These are phyloP conservation scores for Corymbia citriodora DNA, from an alignment of 441 rosid genomes.

Conservation along the genomic window DNA sequence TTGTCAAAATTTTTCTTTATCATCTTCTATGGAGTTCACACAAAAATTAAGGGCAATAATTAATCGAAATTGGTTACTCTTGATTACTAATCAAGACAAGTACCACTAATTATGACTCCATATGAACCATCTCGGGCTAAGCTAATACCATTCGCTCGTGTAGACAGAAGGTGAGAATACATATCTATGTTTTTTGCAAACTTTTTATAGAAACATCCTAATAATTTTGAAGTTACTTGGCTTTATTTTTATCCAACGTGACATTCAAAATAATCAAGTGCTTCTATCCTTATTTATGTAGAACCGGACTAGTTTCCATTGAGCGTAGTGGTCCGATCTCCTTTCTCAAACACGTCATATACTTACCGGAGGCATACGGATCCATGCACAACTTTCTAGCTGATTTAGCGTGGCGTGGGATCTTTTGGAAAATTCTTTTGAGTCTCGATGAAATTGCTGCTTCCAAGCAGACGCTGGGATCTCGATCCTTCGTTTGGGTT, in stretches of 20 bases:
- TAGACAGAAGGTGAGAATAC: rapidly evolving
- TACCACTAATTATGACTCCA: neutral
- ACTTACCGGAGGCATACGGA: neutral
- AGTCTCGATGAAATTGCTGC: too few relatives aligned
- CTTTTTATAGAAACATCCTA: too few relatives aligned
- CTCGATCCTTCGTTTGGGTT: neutral
- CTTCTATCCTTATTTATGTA: neutral
- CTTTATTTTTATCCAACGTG: neutral
- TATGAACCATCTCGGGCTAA: neutral
- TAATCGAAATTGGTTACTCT: too few relatives aligned
- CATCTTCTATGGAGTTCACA: too few relatives aligned
- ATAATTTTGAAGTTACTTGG: neutral
- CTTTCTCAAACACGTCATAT: neutral
- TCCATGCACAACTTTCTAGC: neutral
- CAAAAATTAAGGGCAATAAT: too few relatives aligned
- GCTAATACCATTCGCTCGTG: neutral
- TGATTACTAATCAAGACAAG: too few relatives aligned
- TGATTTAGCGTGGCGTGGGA: too few relatives aligned
- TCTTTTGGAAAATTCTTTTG: too few relatives aligned
- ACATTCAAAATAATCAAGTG: neutral
- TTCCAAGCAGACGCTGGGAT: neutral
- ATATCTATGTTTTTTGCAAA: neutral
- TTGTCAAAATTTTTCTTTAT: too few relatives aligned
- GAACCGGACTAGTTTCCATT: neutral
- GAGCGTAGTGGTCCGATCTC: neutral